Evolutionary conservation across 805 yeast species (phyloP), one percentile per base, ranked within the genome.

Genomic region (Candida dajiaensis): DNA sequence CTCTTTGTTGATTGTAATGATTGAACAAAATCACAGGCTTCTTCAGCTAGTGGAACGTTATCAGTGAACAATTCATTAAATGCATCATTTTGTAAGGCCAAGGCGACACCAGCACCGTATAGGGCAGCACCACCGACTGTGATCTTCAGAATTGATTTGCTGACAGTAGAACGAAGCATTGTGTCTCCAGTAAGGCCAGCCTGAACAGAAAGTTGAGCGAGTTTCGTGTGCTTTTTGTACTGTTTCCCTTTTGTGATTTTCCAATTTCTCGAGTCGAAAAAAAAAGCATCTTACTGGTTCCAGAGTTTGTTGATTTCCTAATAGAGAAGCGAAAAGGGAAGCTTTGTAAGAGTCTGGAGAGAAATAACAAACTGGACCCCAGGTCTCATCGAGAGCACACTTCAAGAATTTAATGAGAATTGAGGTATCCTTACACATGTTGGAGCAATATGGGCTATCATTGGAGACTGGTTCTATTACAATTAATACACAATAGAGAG

Each of bases 21-120:
- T 52, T 82, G 86, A 44, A 75, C 67, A 9, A 61, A 55, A 44
- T 78, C 77, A 26, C 83, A 73, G 26, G 76, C 65, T 20, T 65
- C 64, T 55, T 80, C 85, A 35, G 81, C 86, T 43, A 74, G 71
- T 18, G 94, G 94, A 40, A 83, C 76, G 48, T 75, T 76, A 52
- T 81, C 81, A 20, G 80, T 71, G 63, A 81, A 83, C 40, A 70
- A 52, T 53, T 83, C 87, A 53, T 78, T 81, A 60, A 82, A 73
- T 16, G 76, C 69, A 53, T 81, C 85, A 57, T 73, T 73, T 50
- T 76, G 67, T 26, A 79, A 67, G 13, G 89, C 71, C 47, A 74
- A 65, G 44, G 74, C 77, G n/a, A 80, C 74, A 44, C 86, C 88
- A 31, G 74, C 80, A 31, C 77, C 80, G 53, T 81, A 83, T 22